These are phyloP conservation scores for Nicotiana benthamiana DNA, from an alignment of 257 asterid genomes.

Conservation along the genomic window DNA sequence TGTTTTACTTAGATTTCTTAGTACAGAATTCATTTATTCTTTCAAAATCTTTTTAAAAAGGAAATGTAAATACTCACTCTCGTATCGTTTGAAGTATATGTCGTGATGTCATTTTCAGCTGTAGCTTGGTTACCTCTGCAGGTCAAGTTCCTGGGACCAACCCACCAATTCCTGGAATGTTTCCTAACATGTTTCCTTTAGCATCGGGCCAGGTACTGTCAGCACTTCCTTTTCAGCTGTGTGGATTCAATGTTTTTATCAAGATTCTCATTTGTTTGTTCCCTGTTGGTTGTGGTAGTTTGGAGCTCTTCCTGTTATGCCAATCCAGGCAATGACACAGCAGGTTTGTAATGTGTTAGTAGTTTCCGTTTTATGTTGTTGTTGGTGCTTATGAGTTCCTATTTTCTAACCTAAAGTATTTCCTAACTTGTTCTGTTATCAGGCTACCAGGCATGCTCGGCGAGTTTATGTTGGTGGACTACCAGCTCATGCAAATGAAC, in stretches of 20 bases:
- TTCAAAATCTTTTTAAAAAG: neutral
- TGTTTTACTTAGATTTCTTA: neutral
- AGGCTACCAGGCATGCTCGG: slow-evolving; percentile 97
- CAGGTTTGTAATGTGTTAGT: slow-evolving; percentile 47
- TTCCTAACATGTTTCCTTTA: slow-evolving; percentile 70
- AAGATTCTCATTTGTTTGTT: slow-evolving; percentile 7
- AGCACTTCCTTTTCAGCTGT: neutral
- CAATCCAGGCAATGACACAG: slow-evolving; percentile 96
- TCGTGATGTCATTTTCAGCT: slow-evolving; percentile 8
- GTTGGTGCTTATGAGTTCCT: neutral
- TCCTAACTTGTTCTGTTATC: slow-evolving; percentile 19
- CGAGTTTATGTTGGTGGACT: slow-evolving; percentile 98
- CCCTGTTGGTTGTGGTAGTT: slow-evolving; percentile 36
- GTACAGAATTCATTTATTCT: neutral
- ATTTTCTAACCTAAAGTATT: neutral
- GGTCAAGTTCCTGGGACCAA: slow-evolving; percentile 74
- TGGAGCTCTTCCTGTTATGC: slow-evolving; percentile 69
- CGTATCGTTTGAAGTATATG: neutral
- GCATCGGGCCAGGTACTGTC: slow-evolving; percentile 62
- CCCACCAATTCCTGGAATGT: slow-evolving; percentile 71
- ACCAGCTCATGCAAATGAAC: slow-evolving; percentile 88
- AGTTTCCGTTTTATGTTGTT: neutral
- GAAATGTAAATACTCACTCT: neutral
- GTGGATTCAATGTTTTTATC: neutral
- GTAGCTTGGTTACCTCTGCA: slow-evolving; percentile 37